A percentile compares a stretch with the other conserved stretches of the same genome.
Conservation (phyloP, 208 protist genomes). For the Crithidia expoeki region DNA sequence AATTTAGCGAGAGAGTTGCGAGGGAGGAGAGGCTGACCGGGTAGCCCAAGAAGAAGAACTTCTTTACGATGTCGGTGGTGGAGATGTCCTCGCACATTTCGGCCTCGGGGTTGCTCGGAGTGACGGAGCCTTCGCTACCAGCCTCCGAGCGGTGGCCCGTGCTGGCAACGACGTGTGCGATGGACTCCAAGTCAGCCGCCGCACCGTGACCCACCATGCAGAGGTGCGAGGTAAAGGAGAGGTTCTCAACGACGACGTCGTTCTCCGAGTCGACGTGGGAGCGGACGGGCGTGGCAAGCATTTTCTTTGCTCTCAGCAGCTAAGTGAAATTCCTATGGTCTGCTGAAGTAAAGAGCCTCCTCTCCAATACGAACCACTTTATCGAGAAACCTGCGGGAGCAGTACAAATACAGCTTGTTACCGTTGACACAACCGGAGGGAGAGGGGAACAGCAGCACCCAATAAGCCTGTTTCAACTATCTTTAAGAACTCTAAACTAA, state of each 20-base stretch:
- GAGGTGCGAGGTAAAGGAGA: constrained; percentile 44
- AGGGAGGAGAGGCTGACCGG: constrained; percentile 76
- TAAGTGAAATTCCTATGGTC: neutral
- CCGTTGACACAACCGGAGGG: no score
- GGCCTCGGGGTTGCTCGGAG: constrained; percentile 15
- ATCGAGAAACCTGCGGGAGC: no score
- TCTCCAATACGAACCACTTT: no score
- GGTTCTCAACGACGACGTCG: constrained; percentile 38
- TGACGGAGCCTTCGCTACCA: neutral
- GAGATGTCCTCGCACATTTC: constrained; percentile 39
- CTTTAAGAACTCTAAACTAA: no score
- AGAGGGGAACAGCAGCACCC: no score
- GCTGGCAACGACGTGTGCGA: constrained; percentile 30
- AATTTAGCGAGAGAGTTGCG: constrained; percentile 80
- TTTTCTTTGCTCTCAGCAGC: no score
- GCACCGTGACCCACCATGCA: constrained; percentile 27
- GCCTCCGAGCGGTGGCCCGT: constrained; percentile 22
- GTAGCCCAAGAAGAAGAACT: constrained; percentile 69
- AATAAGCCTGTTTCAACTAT: no score
- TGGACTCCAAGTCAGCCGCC: constrained; percentile 33
- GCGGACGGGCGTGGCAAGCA: neutral
- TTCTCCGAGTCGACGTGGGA: constrained; percentile 30
- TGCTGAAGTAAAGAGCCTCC: no score
- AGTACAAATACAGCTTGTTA: no score
- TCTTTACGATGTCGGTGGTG: constrained; percentile 44